These are phyloP conservation scores for Borovskyia barvae DNA, from an alignment of 208 protist genomes.

Conservation along the genomic window DNA sequence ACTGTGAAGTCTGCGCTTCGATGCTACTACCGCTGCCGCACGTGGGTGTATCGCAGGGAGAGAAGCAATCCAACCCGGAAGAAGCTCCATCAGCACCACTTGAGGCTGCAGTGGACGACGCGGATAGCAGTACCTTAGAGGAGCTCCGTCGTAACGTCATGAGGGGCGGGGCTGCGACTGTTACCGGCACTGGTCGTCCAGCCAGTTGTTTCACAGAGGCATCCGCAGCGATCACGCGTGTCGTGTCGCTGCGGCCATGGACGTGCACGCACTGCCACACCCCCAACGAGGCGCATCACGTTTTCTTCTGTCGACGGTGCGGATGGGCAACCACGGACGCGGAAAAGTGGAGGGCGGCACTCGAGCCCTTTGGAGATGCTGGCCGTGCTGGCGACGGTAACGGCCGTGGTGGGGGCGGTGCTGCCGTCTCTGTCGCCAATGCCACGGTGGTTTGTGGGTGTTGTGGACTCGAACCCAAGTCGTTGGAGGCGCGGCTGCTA, in stretches of 20 bases:
- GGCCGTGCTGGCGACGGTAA: conserved; percentile 8
- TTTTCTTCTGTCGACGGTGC: conserved; percentile 59
- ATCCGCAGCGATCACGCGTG: conserved; percentile 6
- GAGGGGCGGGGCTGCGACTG: too few species aligned
- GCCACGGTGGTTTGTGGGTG: neutral
- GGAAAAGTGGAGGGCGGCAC: neutral
- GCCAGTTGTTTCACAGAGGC: conserved; percentile 9
- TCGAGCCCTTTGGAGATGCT: neutral
- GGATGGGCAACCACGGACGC: conserved; percentile 3
- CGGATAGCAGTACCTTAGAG: too few species aligned
- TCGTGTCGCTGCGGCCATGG: conserved; percentile 63
- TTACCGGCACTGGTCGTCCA: conserved; percentile 16
- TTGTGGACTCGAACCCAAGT: conserved; percentile 5
- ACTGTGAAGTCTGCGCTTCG: conserved; percentile 20
- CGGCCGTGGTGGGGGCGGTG: conserved; percentile 10
- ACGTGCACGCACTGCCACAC: conserved; percentile 53
- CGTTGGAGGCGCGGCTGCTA: conserved; percentile 37
- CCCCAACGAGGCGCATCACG: conserved; percentile 51
- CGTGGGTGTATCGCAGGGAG: neutral
- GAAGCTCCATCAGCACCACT: too few species aligned
- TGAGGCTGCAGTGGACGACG: too few species aligned
- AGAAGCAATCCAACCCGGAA: neutral
- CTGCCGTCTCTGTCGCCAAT: neutral
- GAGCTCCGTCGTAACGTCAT: too few species aligned
- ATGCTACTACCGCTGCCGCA: neutral